Evolutionary conservation across 1,284 basidiomycete genomes (phyloP), one percentile per base, ranked within the genome.

Genomic region (Sporisorium graminicola): DNA sequence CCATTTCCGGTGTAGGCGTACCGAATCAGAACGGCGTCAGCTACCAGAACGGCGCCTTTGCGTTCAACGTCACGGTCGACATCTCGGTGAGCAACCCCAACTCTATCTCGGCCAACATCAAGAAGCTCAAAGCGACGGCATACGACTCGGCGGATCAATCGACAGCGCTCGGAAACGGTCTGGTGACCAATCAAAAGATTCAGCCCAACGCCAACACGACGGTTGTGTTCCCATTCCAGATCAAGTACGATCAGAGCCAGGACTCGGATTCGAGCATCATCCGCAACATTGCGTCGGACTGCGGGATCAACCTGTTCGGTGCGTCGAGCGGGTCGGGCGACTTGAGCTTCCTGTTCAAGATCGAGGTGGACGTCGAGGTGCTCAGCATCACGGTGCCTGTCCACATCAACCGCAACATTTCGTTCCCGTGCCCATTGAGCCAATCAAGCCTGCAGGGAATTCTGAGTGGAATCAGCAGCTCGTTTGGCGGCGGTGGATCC

Each of bases 221-320:
- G 60, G 90, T 95, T 86, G 90, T 90, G 0, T 93, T 97, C 87
- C 94, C 94, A 1, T 92, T 95, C 86, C 84, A 89, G 3, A 88
- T 97, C 60, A 88, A 89, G 54, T 96, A 95, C 87, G 89, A 90
- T 40, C 87, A 88, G 26, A 83, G 89, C 0, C 82, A 88, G 56
- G 91, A 94, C 77, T 90, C 92, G 5, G 88, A 89, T 65, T 84
- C 87, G 46, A 76, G 78, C 22, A 90, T 95, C 40, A 87, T 96
- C 24, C 74, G 87, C 9, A 92, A 94, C 83, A 82, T 93, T 29
- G 88, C 88, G 29, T 83, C 80, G 14, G 92, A 91, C 83, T 96
- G 94, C 84, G 92, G 92, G 50, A 83, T 79, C 44, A 58, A 40
- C 26, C 24, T 71, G 35, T 50, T 58, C 3, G 64, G 67, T 10